A percentile compares a stretch with the other conserved stretches of the same genome.
Evolutionary conservation across 2,329 filamentous ascomycete species (phyloP).

Genomic region (Xylaria sp.): DNA sequence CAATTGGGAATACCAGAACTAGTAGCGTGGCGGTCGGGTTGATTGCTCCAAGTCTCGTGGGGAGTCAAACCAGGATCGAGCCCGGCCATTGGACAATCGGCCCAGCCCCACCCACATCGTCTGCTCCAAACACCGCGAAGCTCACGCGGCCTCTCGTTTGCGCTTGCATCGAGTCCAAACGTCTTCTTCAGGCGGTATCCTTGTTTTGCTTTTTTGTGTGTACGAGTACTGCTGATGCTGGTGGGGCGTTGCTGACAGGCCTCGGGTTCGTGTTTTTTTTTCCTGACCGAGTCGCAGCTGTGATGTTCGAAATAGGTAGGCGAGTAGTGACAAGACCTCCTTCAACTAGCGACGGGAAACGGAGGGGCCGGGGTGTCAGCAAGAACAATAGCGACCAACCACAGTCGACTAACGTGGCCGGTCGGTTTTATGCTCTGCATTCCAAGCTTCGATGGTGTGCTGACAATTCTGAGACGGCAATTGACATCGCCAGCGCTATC

Average conservation of each 20-base stretch:
- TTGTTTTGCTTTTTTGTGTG: not conserved
- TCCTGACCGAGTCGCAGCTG: not conserved
- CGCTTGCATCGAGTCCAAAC: slow-evolving; percentile 15
- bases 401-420: not conserved
- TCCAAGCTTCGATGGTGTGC: not conserved
- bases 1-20: not conserved
- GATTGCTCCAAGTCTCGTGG: slow-evolving; percentile 5
- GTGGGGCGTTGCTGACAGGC: no score
- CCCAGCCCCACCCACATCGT: not conserved
- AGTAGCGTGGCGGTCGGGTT: slow-evolving; percentile 9
- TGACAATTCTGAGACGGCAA: slow-evolving; percentile 13
- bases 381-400: not conserved
- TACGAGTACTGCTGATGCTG: not conserved
- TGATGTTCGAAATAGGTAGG: not conserved
- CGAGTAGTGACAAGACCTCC: not conserved
- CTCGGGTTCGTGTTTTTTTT: no score
- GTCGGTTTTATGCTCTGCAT: slow-evolving; percentile 6
- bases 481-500: not conserved
- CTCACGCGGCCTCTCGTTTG: slow-evolving; percentile 12
- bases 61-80: not conserved
- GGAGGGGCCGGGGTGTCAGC: not conserved
- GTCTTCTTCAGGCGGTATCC: slow-evolving; percentile 3
- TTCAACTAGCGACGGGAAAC: not conserved
- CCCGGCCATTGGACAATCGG: slow-evolving; percentile 8
- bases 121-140: slow-evolving; percentile 4